Conservation (phyloP, 306 rosid genomes). For the Dicorynia guianensis region DNA sequence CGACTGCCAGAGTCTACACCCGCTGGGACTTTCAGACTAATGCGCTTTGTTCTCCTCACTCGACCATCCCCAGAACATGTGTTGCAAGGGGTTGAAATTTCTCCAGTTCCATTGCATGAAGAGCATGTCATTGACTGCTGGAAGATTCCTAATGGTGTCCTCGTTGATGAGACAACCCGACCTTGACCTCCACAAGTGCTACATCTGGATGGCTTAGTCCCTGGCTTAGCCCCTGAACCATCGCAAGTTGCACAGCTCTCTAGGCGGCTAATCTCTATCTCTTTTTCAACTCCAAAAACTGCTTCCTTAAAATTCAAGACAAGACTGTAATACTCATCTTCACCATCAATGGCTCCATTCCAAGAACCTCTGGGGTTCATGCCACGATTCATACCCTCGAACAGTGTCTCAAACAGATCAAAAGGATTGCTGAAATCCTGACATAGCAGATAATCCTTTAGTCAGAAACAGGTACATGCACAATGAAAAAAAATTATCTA, state of each 20-base stretch:
- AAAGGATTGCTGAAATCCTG: constrained; percentile 61
- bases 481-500: constrained; percentile 16
- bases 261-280: constrained; percentile 84
- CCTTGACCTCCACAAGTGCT: constrained; percentile 98
- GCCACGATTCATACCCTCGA: constrained; percentile 57
- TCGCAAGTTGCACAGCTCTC: constrained; percentile 94
- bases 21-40: constrained; percentile 93
- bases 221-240: constrained; percentile 97
- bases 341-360: constrained; percentile 54
- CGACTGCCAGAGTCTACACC: constrained; percentile 99
- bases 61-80: constrained; percentile 98
- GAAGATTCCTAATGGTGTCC: constrained; percentile 97
- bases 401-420: constrained; percentile 52
- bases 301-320: constrained; percentile 94
- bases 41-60: constrained; percentile 87
- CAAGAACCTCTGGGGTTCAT: constrained; percentile 55
- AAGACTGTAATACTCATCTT: constrained; percentile 82
- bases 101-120: constrained; percentile 89
- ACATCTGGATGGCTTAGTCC: constrained; percentile 82
- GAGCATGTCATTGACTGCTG: constrained; percentile 99
- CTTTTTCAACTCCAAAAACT: constrained; percentile 93
- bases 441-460: constrained; percentile 18
- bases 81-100: constrained; percentile 84
- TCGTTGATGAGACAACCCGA: constrained; percentile 84
- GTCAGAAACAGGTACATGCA: constrained; percentile 34